Evolutionary conservation across 2,329 filamentous ascomycete genomes (phyloP).

Genomic region (Stagonosporopsis vannaccii): DNA sequence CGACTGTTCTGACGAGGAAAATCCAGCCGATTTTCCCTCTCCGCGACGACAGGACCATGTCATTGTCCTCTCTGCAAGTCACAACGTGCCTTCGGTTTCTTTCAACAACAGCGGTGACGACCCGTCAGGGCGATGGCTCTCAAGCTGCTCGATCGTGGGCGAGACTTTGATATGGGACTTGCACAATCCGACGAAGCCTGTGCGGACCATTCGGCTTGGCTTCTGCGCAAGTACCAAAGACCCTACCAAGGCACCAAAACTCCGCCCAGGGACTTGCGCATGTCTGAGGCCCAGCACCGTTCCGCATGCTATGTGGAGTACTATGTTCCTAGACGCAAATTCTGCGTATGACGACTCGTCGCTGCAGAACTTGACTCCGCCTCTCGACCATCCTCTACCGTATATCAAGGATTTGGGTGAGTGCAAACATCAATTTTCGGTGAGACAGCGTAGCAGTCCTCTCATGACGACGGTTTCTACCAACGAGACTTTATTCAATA

Average conservation of each 20-base stretch:
- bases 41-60: conserved; percentile 36
- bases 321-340: conserved; percentile 37
- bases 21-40: conserved; percentile 31
- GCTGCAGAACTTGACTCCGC: background rate
- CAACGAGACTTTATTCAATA: background rate
- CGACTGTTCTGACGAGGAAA: background rate
- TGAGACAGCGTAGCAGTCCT: background rate
- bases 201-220: conserved; percentile 33
- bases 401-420: conserved; percentile 21
- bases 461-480: background rate
- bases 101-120: conserved; percentile 67
- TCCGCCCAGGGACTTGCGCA: conserved; percentile 15
- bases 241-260: conserved; percentile 16
- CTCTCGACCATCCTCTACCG: background rate
- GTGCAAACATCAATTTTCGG: conserved; percentile 17
- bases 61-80: conserved; percentile 26
- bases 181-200: conserved; percentile 23
- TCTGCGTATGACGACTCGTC: conserved; percentile 27
- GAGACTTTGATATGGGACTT: conserved; percentile 58
- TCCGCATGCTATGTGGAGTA: conserved; percentile 40
- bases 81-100: conserved; percentile 65
- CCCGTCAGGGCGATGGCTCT: conserved; percentile 62
- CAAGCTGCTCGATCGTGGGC: conserved; percentile 65
- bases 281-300: conserved; percentile 20
- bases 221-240: conserved; percentile 29